These are phyloP conservation scores for Ophiostoma quercus DNA, from an alignment of 2,329 filamentous ascomycete genomes.

Conservation along the genomic window DNA sequence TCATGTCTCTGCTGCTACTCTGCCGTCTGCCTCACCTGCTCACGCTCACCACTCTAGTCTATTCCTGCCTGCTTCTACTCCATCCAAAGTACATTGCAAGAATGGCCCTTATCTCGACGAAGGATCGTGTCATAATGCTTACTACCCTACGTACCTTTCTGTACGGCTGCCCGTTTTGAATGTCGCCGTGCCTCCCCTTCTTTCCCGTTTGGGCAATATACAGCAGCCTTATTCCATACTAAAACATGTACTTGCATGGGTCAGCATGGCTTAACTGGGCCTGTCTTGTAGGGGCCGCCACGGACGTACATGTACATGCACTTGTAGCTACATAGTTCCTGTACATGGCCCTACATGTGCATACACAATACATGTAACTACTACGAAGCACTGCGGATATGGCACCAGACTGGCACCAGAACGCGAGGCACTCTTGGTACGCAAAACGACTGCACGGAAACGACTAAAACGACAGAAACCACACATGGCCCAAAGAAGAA, in stretches of 20 bases:
- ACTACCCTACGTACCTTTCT: background rate
- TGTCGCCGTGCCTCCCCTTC: background rate
- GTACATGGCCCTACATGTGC: background rate
- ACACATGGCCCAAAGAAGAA: background rate
- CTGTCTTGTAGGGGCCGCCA: background rate
- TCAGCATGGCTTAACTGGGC: background rate
- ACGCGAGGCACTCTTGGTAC: background rate
- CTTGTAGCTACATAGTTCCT: background rate
- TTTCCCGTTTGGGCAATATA: background rate
- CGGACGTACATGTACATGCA: background rate
- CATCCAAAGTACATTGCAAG: background rate
- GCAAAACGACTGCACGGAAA: background rate
- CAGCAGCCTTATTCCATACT: constrained; percentile 4
- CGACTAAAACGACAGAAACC: background rate
- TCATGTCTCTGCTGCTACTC: too few species aligned
- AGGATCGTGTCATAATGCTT: constrained; percentile 7
- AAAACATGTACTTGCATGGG: background rate
- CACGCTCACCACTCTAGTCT: background rate
- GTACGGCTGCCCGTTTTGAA: constrained; percentile 7
- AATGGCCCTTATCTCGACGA: constrained; percentile 2
- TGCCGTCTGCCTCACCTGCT: too few species aligned
- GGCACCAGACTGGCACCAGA: background rate
- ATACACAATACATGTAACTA: background rate
- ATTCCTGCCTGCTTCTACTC: background rate
- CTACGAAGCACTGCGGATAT: background rate